Evolutionary conservation across 345 rosid genomes (phyloP), one percentile per base, ranked within the genome.

Genomic region (Syzygium aqueum): DNA sequence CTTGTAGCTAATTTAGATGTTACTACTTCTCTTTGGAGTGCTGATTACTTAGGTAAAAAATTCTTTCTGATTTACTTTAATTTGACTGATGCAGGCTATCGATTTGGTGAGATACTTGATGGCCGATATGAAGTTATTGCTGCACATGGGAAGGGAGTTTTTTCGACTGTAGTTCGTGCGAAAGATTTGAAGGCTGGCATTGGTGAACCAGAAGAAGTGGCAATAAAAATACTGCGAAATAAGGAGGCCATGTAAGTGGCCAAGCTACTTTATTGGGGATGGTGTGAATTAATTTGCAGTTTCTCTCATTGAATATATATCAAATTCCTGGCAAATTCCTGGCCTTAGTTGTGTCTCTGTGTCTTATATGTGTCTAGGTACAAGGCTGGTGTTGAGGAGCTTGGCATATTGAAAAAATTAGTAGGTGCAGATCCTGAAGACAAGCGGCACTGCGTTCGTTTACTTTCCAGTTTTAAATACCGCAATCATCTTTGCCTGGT

Each of bases 401-500:
- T 96, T 87, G 95, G 95, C 87, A 96, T 96, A 91, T 91, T 96
- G 89, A 94, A 96, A 92, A 96, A 98, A 92, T 90, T 98, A 88
- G 99, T 95, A 46, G 98, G 95, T 84, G 96, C 96, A 90, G 99
- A 98, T 91, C 96, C 92, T 84, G 99, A 96, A 15, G 95, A 96
- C 91, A 96, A 92, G 90, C 96, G 99, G 86, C 99, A 96, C 87
- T 98, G 99, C 83, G 96, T 98, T 92, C 94, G 97, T 84, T 96
- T 96, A 87, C 92, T 96, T 91, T 94, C 98, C 84, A 96, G 96
- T 92, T 96, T 98, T 89, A 98, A 95, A 93, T 98, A 94, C 91
- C 93, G 99, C 91, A 95, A 98, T 93, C 99, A 98, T 94, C 95
- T 96, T 84, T 98, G 99, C 92, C 94, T 98, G 92, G 99, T 98